Conservation (phyloP, 306 rosid genomes). For the Astragalus membranaceus region DNA sequence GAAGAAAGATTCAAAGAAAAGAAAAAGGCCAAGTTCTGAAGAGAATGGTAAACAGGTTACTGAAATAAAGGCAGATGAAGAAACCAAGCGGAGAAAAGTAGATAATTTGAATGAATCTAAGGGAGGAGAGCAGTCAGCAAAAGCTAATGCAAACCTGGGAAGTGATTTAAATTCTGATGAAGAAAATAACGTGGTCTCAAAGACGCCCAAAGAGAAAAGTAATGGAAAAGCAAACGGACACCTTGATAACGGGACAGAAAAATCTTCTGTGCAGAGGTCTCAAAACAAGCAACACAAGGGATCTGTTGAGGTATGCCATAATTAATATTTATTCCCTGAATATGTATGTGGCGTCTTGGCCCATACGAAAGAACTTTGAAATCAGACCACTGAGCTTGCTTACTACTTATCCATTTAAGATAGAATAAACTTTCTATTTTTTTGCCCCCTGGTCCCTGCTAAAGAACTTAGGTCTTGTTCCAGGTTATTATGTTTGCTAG, state of each 20-base stretch:
- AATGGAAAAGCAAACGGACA: constrained; percentile 25
- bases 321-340: neutral
- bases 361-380: neutral
- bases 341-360: neutral
- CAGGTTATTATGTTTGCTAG: neutral
- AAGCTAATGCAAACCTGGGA: constrained; percentile 11
- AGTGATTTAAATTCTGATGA: constrained; percentile 7
- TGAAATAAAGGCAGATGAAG: constrained; percentile 46
- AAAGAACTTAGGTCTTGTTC: neutral
- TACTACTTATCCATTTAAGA: neutral
- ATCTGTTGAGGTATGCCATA: constrained; percentile 59
- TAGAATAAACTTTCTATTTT: neutral
- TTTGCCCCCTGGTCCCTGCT: neutral
- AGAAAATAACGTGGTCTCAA: constrained; percentile 8
- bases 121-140: constrained; percentile 25
- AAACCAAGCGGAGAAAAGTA: constrained; percentile 47
- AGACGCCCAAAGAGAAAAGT: constrained; percentile 10
- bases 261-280: constrained; percentile 33
- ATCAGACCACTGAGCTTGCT: neutral
- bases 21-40: constrained; percentile 54
- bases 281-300: constrained; percentile 47
- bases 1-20: constrained; percentile 57
- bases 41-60: constrained; percentile 31
- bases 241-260: constrained; percentile 35
- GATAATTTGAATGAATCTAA: constrained; percentile 28